phyloP scores from a whole-genome alignment of 164 flowering plant genomes.

The Piper longum region DNA sequence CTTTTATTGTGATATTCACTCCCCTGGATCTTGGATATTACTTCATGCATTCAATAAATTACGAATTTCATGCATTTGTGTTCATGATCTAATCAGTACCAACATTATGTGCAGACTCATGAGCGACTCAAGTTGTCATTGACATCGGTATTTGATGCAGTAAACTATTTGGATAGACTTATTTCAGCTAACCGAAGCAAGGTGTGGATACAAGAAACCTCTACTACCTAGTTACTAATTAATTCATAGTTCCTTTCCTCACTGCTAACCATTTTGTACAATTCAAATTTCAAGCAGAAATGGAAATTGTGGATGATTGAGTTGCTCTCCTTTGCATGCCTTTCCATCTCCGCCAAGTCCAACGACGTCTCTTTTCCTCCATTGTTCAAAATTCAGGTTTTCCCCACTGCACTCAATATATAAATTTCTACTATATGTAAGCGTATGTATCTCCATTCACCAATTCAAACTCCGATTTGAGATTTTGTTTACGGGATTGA shows the following conservation, averaged over 20 bases:
- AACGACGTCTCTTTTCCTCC: conserved; percentile 26
- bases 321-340: conserved; percentile 40
- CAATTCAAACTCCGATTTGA: neutral
- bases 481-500: too few species aligned
- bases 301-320: conserved; percentile 41
- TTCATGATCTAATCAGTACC: too few species aligned
- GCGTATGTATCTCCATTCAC: neutral
- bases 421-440: neutral
- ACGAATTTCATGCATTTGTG: too few species aligned
- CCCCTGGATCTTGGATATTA: too few species aligned
- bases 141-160: conserved; percentile 33
- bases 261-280: neutral
- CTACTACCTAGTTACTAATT: neutral
- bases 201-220: conserved; percentile 15
- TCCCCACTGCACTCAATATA: neutral
- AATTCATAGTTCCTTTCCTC: neutral
- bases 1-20: too few species aligned
- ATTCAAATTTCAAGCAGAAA: conserved; percentile 14
- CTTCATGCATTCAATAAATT: too few species aligned
- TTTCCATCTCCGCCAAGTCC: conserved; percentile 52
- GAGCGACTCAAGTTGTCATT: conserved; percentile 29
- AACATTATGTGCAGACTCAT: conserved; percentile 15
- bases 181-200: conserved; percentile 25
- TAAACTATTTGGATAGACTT: conserved; percentile 55
- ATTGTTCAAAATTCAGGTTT: conserved; percentile 45